Base-by-base conservation (phyloP, 495 filamentous ascomycete species). In the Polyplosphaeria fusca region DNA sequence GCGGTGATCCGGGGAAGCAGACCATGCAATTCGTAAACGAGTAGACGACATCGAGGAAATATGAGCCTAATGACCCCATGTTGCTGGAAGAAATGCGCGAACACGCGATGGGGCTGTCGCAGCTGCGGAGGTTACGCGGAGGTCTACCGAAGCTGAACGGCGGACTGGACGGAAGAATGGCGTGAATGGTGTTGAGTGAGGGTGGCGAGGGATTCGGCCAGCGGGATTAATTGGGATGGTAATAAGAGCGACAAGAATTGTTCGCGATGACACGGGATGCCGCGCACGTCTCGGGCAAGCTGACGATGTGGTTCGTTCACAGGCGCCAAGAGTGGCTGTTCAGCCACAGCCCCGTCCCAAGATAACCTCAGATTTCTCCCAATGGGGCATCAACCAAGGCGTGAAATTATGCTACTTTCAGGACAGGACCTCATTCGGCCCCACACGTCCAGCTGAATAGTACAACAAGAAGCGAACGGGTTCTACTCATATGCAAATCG, bases 1-100 rank as follows among this genome's bases (percentile, higher is more conserved):
- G 88, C 50, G 93, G 93, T 42, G 89, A 89, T 63, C 87, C 86
- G 16, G 94, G 91, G 68, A 96, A 96, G 72, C 94, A 98, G 74
- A 83, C 88, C 75, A 96, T 82, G 79, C 92, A 97, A 73, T 87
- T 91, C 50, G 88, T 89, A 50, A 98, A 80, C 50, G 89, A 91
- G 70, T 90, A 95, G 51, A 96, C 72, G 16, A 94, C 76, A 70
- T 97, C 93, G 58, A 90, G 83, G 45, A 96, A 79, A 68, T 90
- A 84, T 69, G 63, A 63, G 4, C 54, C 50, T 41, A 66, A 22
- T 13, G 63, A 55, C 22, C 41, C 50, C 62, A 65, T 65, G 42
- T 41, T 65, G 50, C 24, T 38, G 45, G n/a, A 16, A 19, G 14
- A 19, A 13, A 25, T 14, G 42, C 4, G 45, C 32, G 45, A 28